These are phyloP conservation scores for Colletotrichum spaethianum DNA, from an alignment of 2,329 filamentous ascomycete species.

Conservation along the genomic window DNA sequence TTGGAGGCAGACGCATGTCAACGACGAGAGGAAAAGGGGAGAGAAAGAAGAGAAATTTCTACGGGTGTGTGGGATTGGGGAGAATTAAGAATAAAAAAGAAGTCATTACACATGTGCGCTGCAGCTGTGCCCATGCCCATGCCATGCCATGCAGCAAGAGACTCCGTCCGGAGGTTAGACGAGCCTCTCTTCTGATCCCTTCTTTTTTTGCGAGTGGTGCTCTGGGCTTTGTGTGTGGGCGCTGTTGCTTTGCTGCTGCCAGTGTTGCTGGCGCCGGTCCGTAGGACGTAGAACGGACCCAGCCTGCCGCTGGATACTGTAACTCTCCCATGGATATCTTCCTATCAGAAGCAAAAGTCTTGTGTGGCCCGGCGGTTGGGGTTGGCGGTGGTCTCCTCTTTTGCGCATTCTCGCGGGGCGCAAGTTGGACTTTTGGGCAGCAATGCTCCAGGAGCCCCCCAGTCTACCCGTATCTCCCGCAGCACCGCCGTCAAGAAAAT, in stretches of 20 bases:
- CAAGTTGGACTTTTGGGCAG: constrained; percentile 42
- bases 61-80: constrained; percentile 31
- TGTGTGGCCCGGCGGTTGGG: constrained; percentile 29
- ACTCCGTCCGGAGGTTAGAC: not conserved
- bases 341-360: constrained; percentile 38
- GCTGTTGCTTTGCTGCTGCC: constrained; percentile 4
- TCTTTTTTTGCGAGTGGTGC: constrained; percentile 8
- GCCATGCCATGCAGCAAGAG: constrained; percentile 35
- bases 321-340: constrained; percentile 10
- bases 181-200: constrained; percentile 15
- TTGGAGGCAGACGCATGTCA: constrained; percentile 33
- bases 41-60: not conserved
- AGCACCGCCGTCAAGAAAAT: constrained; percentile 17
- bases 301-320: constrained; percentile 4
- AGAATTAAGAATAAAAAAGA: constrained; percentile 38
- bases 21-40: constrained; percentile 26
- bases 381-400: constrained; percentile 27
- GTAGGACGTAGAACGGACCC: constrained; percentile 2
- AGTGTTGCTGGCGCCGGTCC: constrained; percentile 13
- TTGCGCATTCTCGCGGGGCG: constrained; percentile 40
- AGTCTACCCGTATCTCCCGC: constrained; percentile 30
- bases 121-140: constrained; percentile 36
- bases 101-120: constrained; percentile 39
- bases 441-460: constrained; percentile 41
- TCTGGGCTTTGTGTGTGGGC: not conserved